Percentiles rank a stretch among this genome's conserved stretches.
Evolutionary conservation across 257 asterid genomes (phyloP).

Genomic region (Solanum lycopersicoides): DNA sequence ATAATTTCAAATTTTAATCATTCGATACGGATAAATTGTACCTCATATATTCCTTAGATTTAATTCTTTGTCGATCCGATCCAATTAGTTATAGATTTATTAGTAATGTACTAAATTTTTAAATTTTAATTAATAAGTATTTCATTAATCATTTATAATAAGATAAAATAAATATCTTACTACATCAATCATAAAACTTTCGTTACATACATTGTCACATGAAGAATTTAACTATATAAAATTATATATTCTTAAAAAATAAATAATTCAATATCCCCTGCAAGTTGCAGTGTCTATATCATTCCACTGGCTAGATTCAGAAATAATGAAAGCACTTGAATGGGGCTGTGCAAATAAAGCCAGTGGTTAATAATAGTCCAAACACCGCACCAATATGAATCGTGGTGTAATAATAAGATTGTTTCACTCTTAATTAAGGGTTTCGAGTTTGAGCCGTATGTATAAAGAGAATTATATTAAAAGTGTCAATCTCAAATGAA

Average conservation of each 20-base stretch:
- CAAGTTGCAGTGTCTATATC: not conserved
- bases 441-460: accelerated
- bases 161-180: too few species aligned
- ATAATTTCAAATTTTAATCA: too few species aligned
- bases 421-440: too few species aligned
- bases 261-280: not conserved
- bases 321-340: not conserved
- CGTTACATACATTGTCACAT: not conserved
- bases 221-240: not conserved
- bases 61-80: too few species aligned
- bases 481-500: accelerated
- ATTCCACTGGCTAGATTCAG: not conserved
- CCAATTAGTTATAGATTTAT: not conserved
- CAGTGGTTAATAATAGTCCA: not conserved
- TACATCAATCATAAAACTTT: not conserved
- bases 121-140: too few species aligned
- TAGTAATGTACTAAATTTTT: not conserved
- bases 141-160: too few species aligned
- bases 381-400: not conserved
- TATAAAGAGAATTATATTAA: accelerated
- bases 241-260: too few species aligned
- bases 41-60: too few species aligned
- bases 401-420: not conserved
- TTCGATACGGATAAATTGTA: too few species aligned
- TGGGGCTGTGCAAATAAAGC: not conserved